Percentiles rank a stretch among this genome's conserved stretches.
phyloP scores from a whole-genome alignment of 2,329 filamentous ascomycete genomes.

The Fusarium sp. region DNA sequence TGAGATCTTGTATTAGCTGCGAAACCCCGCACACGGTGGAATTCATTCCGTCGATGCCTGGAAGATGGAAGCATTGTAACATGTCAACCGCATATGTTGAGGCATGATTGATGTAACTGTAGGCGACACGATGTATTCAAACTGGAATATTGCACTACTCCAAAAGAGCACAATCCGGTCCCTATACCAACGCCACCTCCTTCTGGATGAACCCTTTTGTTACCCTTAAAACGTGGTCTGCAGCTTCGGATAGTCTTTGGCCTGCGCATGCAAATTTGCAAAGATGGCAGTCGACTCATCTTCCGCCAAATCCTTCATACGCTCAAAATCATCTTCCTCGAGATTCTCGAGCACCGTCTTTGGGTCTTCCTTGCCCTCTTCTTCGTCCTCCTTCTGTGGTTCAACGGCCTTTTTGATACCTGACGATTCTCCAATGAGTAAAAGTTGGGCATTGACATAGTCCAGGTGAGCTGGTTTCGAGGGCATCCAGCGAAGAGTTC shows the following conservation, averaged over 20 bases:
- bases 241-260: slow-evolving; percentile 45
- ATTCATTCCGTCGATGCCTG: background rate
- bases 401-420: slow-evolving; percentile 69
- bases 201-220: background rate
- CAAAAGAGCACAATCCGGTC: background rate
- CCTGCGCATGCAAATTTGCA: slow-evolving; percentile 39
- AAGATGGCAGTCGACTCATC: slow-evolving; percentile 56
- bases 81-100: background rate
- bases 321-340: slow-evolving; percentile 78
- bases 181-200: background rate
- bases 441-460: slow-evolving; percentile 79
- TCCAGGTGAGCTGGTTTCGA: slow-evolving; percentile 80
- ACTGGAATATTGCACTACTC: background rate
- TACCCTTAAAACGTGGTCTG: slow-evolving; percentile 44
- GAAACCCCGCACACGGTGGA: slow-evolving; percentile 1
- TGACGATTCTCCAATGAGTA: slow-evolving; percentile 80
- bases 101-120: background rate
- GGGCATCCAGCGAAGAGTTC: slow-evolving; percentile 78
- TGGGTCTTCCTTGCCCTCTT: slow-evolving; percentile 62
- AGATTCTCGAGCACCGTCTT: slow-evolving; percentile 80
- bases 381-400: slow-evolving; percentile 46
- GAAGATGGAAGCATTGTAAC: background rate
- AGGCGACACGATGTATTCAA: background rate
- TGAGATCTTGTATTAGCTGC: background rate
- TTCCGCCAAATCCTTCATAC: slow-evolving; percentile 66